These are phyloP conservation scores for Gryganskiella cystojenkinii DNA, from an alignment of 192 early-diverging fungal genomes.

Conservation along the genomic window DNA sequence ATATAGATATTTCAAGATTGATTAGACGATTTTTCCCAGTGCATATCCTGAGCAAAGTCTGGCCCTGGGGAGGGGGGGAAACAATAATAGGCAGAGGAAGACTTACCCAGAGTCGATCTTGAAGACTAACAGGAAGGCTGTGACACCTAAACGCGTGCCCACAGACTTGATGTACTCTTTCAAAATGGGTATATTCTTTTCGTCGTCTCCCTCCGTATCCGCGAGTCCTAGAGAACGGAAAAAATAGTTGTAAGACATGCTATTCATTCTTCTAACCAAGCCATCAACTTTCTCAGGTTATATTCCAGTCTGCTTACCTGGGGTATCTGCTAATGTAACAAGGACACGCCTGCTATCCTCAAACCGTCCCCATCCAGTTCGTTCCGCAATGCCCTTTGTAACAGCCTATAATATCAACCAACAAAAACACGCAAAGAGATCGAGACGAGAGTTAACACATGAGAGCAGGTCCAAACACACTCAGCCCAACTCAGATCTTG, in stretches of 20 bases:
- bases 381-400: conserved; percentile 44
- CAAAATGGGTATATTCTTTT: conserved; percentile 52
- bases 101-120: conserved; percentile 51
- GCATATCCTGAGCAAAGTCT: too few relatives aligned
- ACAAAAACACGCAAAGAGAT: too few relatives aligned
- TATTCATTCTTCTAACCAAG: too few relatives aligned
- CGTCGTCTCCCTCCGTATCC: conserved; percentile 52
- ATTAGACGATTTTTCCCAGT: too few relatives aligned
- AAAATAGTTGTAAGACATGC: not conserved
- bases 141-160: conserved; percentile 36
- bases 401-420: conserved; percentile 25
- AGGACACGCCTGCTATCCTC: conserved; percentile 43
- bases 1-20: too few relatives aligned
- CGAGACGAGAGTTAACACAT: too few relatives aligned
- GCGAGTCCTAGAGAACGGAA: conserved; percentile 23
- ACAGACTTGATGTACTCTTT: conserved; percentile 49
- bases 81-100: not conserved
- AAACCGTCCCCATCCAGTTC: conserved; percentile 45
- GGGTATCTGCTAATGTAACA: conserved; percentile 37
- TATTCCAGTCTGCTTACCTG: conserved; percentile 14
- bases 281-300: too few relatives aligned
- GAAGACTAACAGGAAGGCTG: conserved; percentile 46
- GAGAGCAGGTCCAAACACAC: too few relatives aligned
- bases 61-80: too few relatives aligned
- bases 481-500: too few relatives aligned